phyloP scores from a whole-genome alignment of 192 early-diverging fungal species.

The Coemansia sp. region DNA sequence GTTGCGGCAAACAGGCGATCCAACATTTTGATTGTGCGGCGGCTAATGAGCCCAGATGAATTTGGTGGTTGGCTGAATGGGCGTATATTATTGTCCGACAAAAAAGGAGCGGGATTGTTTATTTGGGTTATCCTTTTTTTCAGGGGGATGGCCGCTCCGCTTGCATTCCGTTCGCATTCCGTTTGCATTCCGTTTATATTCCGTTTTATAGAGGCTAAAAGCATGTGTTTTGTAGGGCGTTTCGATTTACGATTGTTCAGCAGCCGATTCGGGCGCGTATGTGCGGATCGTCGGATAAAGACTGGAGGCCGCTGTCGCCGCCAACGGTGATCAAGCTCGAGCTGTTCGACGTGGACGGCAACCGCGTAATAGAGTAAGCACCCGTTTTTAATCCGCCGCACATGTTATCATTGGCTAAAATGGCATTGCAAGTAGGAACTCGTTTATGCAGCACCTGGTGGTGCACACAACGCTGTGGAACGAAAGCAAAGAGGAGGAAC shows the following conservation, averaged over 20 bases:
- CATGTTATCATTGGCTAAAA: neutral
- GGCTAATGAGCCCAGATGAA: neutral
- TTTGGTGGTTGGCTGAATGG: neutral
- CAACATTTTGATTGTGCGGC: neutral
- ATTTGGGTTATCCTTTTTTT: neutral
- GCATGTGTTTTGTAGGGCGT: constrained; percentile 50
- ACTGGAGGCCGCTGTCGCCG: constrained; percentile 74
- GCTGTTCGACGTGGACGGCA: constrained; percentile 57
- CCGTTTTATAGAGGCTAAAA: neutral
- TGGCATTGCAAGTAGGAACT: constrained; percentile 5
- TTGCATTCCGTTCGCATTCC: no score
- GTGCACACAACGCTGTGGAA: constrained; percentile 54
- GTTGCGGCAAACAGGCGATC: neutral
- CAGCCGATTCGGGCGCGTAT: constrained; percentile 74
- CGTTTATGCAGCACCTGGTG: constrained; percentile 52
- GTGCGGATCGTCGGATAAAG: constrained; percentile 82
- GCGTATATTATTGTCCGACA: neutral
- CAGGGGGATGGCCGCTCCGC: no score
- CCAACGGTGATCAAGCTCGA: constrained; percentile 73
- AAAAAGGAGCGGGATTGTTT: neutral
- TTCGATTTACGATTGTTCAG: constrained; percentile 65
- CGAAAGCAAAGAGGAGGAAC: constrained; percentile 34
- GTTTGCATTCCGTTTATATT: neutral
- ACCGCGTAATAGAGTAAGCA: constrained; percentile 38
- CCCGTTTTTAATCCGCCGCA: no score